Evolutionary conservation across 768 basidiomycete genomes (phyloP).

Genomic region (Phallus indusiatus): DNA sequence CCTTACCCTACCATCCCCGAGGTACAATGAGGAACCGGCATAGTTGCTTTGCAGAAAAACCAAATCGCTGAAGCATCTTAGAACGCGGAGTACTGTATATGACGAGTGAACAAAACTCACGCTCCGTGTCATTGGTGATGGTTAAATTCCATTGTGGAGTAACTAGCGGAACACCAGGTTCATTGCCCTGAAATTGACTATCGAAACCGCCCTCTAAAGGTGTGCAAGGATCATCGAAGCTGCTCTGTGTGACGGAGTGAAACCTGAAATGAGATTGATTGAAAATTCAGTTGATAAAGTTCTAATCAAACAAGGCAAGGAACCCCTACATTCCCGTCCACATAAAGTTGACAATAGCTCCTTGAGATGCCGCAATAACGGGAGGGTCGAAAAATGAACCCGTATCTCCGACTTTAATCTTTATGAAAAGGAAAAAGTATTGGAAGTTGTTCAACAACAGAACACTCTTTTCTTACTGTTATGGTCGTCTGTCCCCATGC

Average conservation of each 20-base stretch:
- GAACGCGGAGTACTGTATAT: not conserved
- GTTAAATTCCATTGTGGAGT: conserved; percentile 25
- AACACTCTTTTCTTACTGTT: not conserved
- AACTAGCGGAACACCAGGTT: conserved; percentile 12
- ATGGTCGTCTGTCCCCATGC: not conserved
- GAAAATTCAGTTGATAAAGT: not conserved
- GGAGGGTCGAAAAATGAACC: conserved; percentile 33
- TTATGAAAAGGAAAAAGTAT: not conserved
- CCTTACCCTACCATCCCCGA: conserved; percentile 14
- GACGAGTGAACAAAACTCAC: conserved; percentile 7
- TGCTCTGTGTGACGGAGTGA: conserved; percentile 7
- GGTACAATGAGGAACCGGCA: conserved; percentile 9
- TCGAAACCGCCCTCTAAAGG: conserved; percentile 23
- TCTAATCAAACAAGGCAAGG: not conserved
- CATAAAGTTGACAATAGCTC: conserved; percentile 30
- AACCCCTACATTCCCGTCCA: conserved; percentile 28
- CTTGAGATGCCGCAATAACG: conserved; percentile 21
- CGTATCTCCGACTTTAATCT: conserved; percentile 31
- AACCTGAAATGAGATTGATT: conserved; percentile 14
- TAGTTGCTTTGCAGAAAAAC: conserved; percentile 8
- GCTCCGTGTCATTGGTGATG: conserved; percentile 19
- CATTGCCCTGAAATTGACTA: conserved; percentile 22
- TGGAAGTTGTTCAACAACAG: not conserved
- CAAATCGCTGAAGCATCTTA: not conserved
- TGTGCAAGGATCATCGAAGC: conserved; percentile 5